Evolutionary conservation across 176 grass and related monocot species (phyloP), one percentile per base, ranked within the genome.

Genomic region (Guadua angustifolia): DNA sequence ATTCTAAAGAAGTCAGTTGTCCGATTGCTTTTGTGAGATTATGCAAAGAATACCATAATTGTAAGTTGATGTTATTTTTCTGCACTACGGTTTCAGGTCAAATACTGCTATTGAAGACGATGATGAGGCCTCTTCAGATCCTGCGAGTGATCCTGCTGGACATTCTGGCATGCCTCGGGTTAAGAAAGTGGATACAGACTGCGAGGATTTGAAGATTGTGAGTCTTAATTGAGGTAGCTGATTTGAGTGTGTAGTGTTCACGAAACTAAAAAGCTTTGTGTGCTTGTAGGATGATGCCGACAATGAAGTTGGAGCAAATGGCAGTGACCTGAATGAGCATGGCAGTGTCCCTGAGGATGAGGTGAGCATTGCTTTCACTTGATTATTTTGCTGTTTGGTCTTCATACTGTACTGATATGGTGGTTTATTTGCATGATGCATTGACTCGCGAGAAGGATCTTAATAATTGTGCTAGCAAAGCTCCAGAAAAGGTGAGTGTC

Each of bases 1-100:
- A 80, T 94, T 71, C 81, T 87, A 17, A 92, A 94, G 82, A 91
- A 75, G 96, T 95, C 39, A 85, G 91, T 77, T 47, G 17, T 1
- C 15, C 16, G 35, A 15, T 66, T 59, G 9, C 40, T 42, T 73
- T 64, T 44, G 0, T 49, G 17, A 83, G 21, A 4, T 84, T 53
- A 61, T 17, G 36, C 75, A 12, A 56, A 74, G 5, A 66, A 18
- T 32, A 9, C 15, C 22, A 3, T 39, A 19, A 36, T 43, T 47
- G 21, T 29, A 9, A 1, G 5, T 17, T 71, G 18, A 83, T 16
- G 6, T 16, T 56, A 39, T 18, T 74, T 51, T 79, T 42, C 13
- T 76, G 33, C 79, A 68, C 42, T 61, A 5, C 14, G 24, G 16
- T 55, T 87, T 77, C 86, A 94, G 92, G 63, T 87, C 81, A 87